phyloP scores from a whole-genome alignment of 164 flowering plant genomes.

The Protea cynaroides region DNA sequence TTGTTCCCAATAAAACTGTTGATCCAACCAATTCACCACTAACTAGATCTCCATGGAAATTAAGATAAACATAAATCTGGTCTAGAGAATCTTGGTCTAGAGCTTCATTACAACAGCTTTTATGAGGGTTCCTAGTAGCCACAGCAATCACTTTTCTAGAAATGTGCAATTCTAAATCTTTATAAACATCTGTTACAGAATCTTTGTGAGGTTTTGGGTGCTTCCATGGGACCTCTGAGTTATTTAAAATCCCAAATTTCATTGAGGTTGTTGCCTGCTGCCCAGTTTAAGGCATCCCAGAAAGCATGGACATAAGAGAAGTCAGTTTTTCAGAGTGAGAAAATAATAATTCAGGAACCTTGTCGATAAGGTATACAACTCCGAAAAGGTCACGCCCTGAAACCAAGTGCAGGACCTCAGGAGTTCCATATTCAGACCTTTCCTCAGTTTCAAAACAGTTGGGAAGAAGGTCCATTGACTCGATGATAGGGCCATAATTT shows the following conservation, averaged over 20 bases:
- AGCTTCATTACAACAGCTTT: conserved; percentile 22
- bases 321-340: conserved; percentile 27
- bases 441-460: conserved; percentile 95
- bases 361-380: conserved; percentile 48
- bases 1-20: conserved; percentile 51
- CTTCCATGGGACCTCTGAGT: conserved; percentile 12
- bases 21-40: conserved; percentile 23
- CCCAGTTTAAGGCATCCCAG: conserved; percentile 13
- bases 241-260: conserved; percentile 16
- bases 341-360: conserved; percentile 39
- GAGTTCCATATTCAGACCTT: conserved; percentile 60
- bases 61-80: conserved; percentile 70
- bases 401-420: conserved; percentile 91
- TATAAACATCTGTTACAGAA: conserved; percentile 53
- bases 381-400: conserved; percentile 92
- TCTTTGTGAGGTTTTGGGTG: conserved; percentile 9
- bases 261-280: conserved; percentile 15
- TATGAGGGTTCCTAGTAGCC: conserved; percentile 71
- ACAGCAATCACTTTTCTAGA: conserved; percentile 67
- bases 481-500: conserved; percentile 73
- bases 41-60: conserved; percentile 25
- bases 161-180: conserved; percentile 72
- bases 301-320: conserved; percentile 22
- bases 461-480: conserved; percentile 81
- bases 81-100: conserved; percentile 51